Conservation (phyloP, 371 early-diverging fungal genomes). For the Rhizopus delemar region DNA sequence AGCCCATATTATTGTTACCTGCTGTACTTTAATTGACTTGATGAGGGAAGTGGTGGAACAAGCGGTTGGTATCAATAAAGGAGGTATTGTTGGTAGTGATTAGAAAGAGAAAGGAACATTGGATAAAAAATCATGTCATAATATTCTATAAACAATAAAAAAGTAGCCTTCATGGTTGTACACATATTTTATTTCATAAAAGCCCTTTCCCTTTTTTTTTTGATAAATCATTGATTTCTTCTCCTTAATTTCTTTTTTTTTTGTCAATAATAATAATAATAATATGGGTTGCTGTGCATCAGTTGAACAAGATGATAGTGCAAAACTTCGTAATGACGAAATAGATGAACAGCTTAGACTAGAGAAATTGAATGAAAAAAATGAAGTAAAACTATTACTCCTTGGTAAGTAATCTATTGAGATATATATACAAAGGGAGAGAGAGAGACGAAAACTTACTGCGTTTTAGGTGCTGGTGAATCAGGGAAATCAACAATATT, state of each 20-base stretch:
- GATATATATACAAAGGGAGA: not conserved
- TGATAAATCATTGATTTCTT: not conserved
- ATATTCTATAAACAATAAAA: too few relatives aligned
- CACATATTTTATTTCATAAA: too few relatives aligned
- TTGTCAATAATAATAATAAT: not conserved
- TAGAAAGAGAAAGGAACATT: constrained; percentile 3
- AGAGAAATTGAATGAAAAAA: constrained; percentile 74
- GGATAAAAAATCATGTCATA: too few relatives aligned
- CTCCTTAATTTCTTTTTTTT: not conserved
- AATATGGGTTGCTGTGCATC: constrained; percentile 89
- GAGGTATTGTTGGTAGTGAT: constrained; percentile 46
- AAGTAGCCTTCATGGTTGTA: too few relatives aligned
- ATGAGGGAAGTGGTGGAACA: constrained; percentile 58
- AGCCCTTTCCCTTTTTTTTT: too few relatives aligned
- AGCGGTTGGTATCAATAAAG: constrained; percentile 44
- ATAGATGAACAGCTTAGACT: constrained; percentile 86
- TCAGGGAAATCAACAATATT: constrained; percentile 96
- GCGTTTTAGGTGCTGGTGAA: constrained; percentile 85
- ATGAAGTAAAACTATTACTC: constrained; percentile 93
- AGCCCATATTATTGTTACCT: constrained; percentile 43
- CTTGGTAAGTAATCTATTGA: constrained; percentile 65
- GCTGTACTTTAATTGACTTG: constrained; percentile 51
- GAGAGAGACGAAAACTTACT: not conserved
- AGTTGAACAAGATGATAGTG: constrained; percentile 52
- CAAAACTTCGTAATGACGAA: constrained; percentile 59